Evolutionary conservation across 192 early-diverging fungal genomes (phyloP).

Genomic region (Backusella circina): DNA sequence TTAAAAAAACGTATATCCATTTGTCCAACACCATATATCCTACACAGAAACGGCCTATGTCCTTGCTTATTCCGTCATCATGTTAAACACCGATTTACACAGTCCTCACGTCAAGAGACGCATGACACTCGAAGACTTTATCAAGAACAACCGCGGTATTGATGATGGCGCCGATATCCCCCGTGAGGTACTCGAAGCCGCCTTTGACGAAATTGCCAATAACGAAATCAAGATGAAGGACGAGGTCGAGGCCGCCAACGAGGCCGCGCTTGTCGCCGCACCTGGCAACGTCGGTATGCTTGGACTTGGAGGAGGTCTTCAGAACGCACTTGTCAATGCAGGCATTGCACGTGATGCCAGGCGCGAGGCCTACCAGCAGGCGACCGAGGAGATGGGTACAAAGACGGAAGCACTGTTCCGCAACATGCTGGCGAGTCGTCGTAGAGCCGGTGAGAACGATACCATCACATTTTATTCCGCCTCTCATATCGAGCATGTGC

Average conservation of each 20-base stretch:
- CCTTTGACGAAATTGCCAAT: constrained; percentile 77
- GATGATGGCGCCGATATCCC: constrained; percentile 83
- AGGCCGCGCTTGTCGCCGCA: constrained; percentile 49
- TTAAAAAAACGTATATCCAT: too few species aligned
- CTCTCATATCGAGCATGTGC: constrained; percentile 83
- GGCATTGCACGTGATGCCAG: constrained; percentile 35
- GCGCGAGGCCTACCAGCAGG: constrained; percentile 58
- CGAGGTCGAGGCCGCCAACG: constrained; percentile 64
- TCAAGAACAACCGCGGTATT: constrained; percentile 92
- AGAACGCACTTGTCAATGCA: constrained; percentile 38
- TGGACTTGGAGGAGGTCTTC: constrained; percentile 34
- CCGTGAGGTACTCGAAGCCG: constrained; percentile 60
- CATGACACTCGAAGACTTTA: constrained; percentile 85
- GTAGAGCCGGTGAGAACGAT: constrained; percentile 45
- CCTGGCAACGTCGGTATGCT: constrained; percentile 40
- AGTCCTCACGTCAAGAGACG: constrained; percentile 81
- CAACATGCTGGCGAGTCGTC: constrained; percentile 52
- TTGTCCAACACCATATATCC: too few species aligned
- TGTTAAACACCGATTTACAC: constrained; percentile 94
- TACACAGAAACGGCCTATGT: constrained; percentile 81
- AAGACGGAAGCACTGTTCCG: constrained; percentile 71
- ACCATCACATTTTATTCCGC: constrained; percentile 55
- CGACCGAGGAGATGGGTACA: constrained; percentile 62
- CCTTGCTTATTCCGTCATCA: constrained; percentile 87
- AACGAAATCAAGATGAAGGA: constrained; percentile 96